A percentile compares a stretch with the other conserved stretches of the same genome.
Evolutionary conservation across 1,284 basidiomycete species (phyloP).

Genomic region (Fomitiporia mediterranea): DNA sequence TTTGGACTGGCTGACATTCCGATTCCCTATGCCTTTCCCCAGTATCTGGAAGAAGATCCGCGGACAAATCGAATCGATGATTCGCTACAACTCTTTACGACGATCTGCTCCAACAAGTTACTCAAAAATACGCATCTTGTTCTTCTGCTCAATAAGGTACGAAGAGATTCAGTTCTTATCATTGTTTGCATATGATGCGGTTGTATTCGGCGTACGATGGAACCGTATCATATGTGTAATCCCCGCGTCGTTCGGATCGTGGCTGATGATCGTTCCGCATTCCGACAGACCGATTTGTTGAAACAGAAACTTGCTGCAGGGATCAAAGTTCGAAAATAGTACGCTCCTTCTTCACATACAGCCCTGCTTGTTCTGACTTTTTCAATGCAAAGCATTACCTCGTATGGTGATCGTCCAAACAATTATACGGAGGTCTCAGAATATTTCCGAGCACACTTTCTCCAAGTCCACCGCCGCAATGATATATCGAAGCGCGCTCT

Average conservation of each 20-base stretch:
- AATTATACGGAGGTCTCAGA: conserved; percentile 64
- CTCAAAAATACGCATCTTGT: conserved; percentile 68
- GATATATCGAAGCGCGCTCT: conserved; percentile 55
- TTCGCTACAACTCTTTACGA: conserved; percentile 70
- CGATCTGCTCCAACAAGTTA: conserved; percentile 69
- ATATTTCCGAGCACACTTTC: conserved; percentile 76
- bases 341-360: conserved; percentile 27
- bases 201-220: conserved; percentile 1
- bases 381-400: conserved; percentile 63
- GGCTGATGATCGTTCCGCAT: conserved; percentile 1
- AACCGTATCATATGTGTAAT: neutral
- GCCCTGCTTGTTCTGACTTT: neutral
- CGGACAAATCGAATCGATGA: conserved; percentile 75
- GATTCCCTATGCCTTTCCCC: conserved; percentile 14
- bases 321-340: conserved; percentile 67
- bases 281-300: conserved; percentile 55
- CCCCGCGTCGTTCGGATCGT: conserved; percentile 12
- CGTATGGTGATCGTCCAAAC: conserved; percentile 71
- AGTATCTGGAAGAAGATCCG: conserved; percentile 79
- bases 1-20: neutral
- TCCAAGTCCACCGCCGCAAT: conserved; percentile 64
- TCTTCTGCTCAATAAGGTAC: conserved; percentile 71
- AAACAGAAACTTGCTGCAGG: conserved; percentile 61
- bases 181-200: neutral
- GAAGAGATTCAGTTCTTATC: neutral